Percentiles rank a stretch among this genome's conserved stretches.
phyloP scores from a whole-genome alignment of 148 eudicot species.

The Cornus controversa region DNA sequence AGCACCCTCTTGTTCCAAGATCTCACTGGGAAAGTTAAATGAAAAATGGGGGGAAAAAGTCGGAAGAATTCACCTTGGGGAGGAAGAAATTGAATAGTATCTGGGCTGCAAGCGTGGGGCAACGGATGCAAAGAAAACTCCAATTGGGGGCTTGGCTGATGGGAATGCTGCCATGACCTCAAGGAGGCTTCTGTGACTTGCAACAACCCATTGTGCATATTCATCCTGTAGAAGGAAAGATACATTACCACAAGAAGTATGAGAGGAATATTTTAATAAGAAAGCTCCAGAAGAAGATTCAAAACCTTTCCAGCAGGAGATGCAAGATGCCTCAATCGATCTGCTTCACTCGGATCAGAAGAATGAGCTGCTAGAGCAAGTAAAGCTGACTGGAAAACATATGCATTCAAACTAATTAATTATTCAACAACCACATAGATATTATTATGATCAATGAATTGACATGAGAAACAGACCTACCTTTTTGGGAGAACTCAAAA shows the following conservation, averaged over 20 bases:
- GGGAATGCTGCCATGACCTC: conserved; percentile 92
- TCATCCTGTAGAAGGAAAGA: conserved; percentile 66
- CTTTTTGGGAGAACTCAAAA: conserved; percentile 85
- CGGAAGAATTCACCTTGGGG: conserved; percentile 52
- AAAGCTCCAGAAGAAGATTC: background rate
- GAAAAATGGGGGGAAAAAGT: background rate
- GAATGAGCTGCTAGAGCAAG: conserved; percentile 93
- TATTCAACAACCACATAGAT: background rate
- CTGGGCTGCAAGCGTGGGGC: conserved; percentile 93
- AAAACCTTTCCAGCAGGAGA: conserved; percentile 96
- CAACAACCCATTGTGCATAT: conserved; percentile 79
- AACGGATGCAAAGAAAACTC: conserved; percentile 95
- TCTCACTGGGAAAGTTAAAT: background rate
- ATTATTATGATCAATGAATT: background rate
- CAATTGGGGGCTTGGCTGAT: conserved; percentile 90
- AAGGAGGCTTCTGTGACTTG: conserved; percentile 89
- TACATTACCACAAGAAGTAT: background rate
- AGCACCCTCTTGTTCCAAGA: background rate
- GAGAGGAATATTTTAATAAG: background rate
- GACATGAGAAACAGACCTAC: conserved; percentile 26
- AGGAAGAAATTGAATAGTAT: conserved; percentile 95
- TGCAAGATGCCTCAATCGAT: conserved; percentile 75
- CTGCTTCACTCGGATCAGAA: conserved; percentile 87
- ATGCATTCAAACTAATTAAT: background rate
- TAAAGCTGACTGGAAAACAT: conserved; percentile 66